phyloP scores from a whole-genome alignment of 495 filamentous ascomycete genomes.

The Lindgomyces ingoldianus region DNA sequence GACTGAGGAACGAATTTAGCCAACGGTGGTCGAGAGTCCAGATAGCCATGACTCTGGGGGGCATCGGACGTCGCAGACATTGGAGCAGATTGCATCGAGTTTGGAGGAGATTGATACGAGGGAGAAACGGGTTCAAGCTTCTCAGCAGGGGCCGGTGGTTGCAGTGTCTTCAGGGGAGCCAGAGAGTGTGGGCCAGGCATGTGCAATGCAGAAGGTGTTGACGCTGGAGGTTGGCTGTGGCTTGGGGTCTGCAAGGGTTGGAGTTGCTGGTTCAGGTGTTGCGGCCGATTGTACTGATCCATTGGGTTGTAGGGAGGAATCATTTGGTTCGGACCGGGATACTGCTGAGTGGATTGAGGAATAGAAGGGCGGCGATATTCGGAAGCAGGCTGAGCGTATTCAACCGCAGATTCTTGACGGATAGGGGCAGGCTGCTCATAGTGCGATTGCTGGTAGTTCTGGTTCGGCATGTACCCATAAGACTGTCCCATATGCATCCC shows the following conservation, averaged over 20 bases:
- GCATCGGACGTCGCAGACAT: constrained; percentile 34
- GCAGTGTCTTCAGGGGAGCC: constrained; percentile 39
- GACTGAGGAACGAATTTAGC: constrained; percentile 24
- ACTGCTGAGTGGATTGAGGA: constrained; percentile 30
- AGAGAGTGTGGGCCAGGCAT: constrained; percentile 35
- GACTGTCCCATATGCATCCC: constrained; percentile 37
- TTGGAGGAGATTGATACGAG: constrained; percentile 33
- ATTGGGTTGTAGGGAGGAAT: constrained; percentile 26
- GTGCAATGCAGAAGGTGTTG: constrained; percentile 23
- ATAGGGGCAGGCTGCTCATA: constrained; percentile 39
- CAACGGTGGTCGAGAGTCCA: constrained; percentile 14
- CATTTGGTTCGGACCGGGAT: constrained; percentile 29
- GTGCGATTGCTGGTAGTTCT: constrained; percentile 38
- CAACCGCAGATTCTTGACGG: constrained; percentile 39
- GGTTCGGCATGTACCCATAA: constrained; percentile 38
- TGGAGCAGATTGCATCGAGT: constrained; percentile 17
- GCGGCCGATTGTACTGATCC: constrained; percentile 29
- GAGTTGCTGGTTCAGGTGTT: constrained; percentile 26
- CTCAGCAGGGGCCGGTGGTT: constrained; percentile 22
- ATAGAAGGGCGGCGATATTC: constrained; percentile 41
- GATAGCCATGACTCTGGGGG: constrained; percentile 22
- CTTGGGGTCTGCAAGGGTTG: constrained; percentile 39
- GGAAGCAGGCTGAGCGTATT: constrained; percentile 27
- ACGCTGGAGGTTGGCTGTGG: constrained; percentile 18
- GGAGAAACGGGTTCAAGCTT: constrained; percentile 36